Evolutionary conservation across 1,284 basidiomycete genomes (phyloP).

Genomic region (Cryptococcus neoformans): DNA sequence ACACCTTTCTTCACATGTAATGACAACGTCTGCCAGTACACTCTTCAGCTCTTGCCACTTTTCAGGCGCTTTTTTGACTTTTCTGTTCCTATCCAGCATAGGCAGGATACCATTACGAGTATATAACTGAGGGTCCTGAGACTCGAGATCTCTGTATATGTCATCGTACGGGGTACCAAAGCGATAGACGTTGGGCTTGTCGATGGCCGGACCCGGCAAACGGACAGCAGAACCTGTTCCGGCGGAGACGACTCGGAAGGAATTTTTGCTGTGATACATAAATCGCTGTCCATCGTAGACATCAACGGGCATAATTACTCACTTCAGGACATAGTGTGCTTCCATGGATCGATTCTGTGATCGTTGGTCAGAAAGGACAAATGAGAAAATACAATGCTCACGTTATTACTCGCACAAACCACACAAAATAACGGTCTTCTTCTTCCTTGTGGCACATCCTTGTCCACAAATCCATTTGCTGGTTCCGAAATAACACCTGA

Average conservation of each 20-base stretch:
- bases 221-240: slow-evolving; percentile 98
- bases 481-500: too few relatives aligned
- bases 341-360: slow-evolving; percentile 97
- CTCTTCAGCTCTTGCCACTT: slow-evolving; percentile 87
- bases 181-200: slow-evolving; percentile 95
- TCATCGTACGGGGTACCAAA: slow-evolving; percentile 99
- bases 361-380: not conserved
- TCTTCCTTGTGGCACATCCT: slow-evolving; percentile 12
- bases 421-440: slow-evolving; percentile 84
- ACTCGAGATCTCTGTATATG: slow-evolving; percentile 89
- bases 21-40: slow-evolving; percentile 87
- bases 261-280: slow-evolving; percentile 60
- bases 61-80: slow-evolving; percentile 89
- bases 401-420: slow-evolving; percentile 97
- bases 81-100: slow-evolving; percentile 96
- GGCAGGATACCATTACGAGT: slow-evolving; percentile 93
- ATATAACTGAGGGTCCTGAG: slow-evolving; percentile 86
- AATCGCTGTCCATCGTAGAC: slow-evolving; percentile 26
- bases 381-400: slow-evolving; percentile 45
- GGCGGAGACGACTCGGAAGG: slow-evolving; percentile 86
- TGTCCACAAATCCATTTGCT: slow-evolving; percentile 1
- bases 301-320: slow-evolving; percentile 44
- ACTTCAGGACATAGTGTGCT: slow-evolving; percentile 88
- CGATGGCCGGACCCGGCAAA: slow-evolving; percentile 90
- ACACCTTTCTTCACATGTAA: slow-evolving; percentile 98